phyloP scores from a whole-genome alignment of 1,284 basidiomycete species.

The Puccinia coronata region DNA sequence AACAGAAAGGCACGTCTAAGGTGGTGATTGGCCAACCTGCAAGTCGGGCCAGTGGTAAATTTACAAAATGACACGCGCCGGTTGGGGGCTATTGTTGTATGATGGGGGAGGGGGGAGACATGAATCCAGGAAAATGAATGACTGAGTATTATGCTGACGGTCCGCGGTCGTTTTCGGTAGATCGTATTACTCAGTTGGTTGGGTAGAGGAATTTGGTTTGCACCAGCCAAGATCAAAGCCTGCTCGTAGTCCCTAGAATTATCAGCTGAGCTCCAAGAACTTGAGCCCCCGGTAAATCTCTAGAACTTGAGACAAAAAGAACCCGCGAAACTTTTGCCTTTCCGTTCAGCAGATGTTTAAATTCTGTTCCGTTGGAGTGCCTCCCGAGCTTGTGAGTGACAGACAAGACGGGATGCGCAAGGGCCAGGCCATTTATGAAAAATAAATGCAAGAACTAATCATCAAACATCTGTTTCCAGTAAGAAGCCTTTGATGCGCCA shows the following conservation, averaged over 20 bases:
- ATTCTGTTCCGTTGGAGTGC: conserved; percentile 18
- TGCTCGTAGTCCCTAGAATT: not conserved
- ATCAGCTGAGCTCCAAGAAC: not conserved
- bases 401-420: conserved; percentile 20
- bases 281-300: not conserved
- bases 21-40: conserved; percentile 21
- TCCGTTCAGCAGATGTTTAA: conserved; percentile 33
- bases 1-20: conserved; percentile 4
- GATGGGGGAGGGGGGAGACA: not conserved
- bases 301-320: not conserved
- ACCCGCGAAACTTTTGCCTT: conserved; percentile 12
- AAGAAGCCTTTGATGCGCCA: not conserved
- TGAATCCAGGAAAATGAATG: conserved; percentile 13
- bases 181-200: conserved; percentile 28
- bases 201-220: not conserved
- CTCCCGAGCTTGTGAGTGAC: conserved; percentile 21
- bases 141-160: conserved; percentile 16
- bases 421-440: conserved; percentile 8
- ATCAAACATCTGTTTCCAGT: not conserved
- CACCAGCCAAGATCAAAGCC: conserved; percentile 12
- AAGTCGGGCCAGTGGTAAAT: conserved; percentile 42
- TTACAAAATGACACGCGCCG: conserved; percentile 19
- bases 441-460: conserved; percentile 1
- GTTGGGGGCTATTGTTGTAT: conserved; percentile 30
- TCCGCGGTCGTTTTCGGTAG: conserved; percentile 26